Evolutionary conservation across 495 filamentous ascomycete species (phyloP), one percentile per base, ranked within the genome.

Genomic region (Jackrogersella multiformis): DNA sequence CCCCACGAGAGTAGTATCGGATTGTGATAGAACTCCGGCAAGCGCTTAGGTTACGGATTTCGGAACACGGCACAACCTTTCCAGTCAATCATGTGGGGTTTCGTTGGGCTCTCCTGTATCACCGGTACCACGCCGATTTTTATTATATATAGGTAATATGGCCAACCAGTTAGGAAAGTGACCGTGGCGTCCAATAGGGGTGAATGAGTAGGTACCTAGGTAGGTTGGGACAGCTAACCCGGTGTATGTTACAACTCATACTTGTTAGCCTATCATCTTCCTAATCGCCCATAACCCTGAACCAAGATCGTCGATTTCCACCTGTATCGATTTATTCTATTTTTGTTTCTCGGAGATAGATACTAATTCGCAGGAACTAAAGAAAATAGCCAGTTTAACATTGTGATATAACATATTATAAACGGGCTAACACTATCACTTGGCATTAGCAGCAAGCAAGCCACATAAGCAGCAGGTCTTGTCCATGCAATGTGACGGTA

Each of bases 41-140:
- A 32, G 44, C 30, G 67, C 61, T 69, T 70, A n/a, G n/a, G n/a
- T n/a, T n/a, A 70, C 67, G 67, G 62, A 61, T 70, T 21, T 52
- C 56, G 35, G 44, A 53, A 20, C 10, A 24, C 56, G 44, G 38
- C 35, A 61, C 60, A 56, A 56, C 46, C 26, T 30, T 20, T 9
- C 41, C 15, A 46, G 44, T 61, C 60, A 69, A 56, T 61, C 42
- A 69, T 46, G 42, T 53, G 45, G 38, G 30, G 65, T 62, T 54
- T 38, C 39, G 45, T 46, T 52, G 39, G 16, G 12, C 12, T 23
- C 24, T 26, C 51, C 64, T 16, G 26, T 63, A 51, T 59, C 59
- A 54, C 54, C 54, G 46, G 36, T 35, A 54, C 56, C 30, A 53
- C 34, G 57, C 56, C 44, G 49, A 28, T 45, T 38, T 52, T 38